Evolutionary conservation across 768 basidiomycete genomes (phyloP), one percentile per base, ranked within the genome.

Genomic region (Phlebiopsis flavidoalba): DNA sequence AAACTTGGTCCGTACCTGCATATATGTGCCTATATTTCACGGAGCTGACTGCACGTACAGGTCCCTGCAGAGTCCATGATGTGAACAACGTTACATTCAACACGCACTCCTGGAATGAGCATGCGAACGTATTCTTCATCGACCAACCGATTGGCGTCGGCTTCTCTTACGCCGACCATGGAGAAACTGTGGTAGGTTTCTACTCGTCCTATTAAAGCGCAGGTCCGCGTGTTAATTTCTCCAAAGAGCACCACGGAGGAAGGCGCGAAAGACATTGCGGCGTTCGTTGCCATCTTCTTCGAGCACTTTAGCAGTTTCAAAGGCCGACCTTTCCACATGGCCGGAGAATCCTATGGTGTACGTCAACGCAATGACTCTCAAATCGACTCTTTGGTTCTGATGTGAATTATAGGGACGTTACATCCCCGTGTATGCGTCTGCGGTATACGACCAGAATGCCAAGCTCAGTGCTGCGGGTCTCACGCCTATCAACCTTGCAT

Each of bases 301-400:
- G 86, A 89, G 63, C 78, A 83, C 60, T 91, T 91, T 67, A 76
- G 70, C 53, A 75, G 85, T 64, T 88, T 89, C 75, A 83, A 86
- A 63, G 86, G 85, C 7, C 75, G 86, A 5, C 66, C 75, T 5
- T 72, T 75, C 63, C 75, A 75, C 55, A 63, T 76, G 65, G 64
- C 71, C 33, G 75, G 75, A n/a, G 71, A 84, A 68, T 81, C 80
- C 8, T 83, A 83, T 49, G 83, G 75, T 19, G 83, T 80, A 60
- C 49, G 78, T 72, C 19, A 46, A 40, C n/a, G 48, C 19, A 7
- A 5, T 35, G 31, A 21, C 7, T 50, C 26, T 51, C 10, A 24
- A 37, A 24, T 19, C 35, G 12, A 3, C 26, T 31, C 26, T 36
- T 37, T 26, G 17, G 17, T 51, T 17, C 8, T 35, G 5, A 52